phyloP scores from a whole-genome alignment of 176 grass and related monocot genomes.

The Carex scoparia region DNA sequence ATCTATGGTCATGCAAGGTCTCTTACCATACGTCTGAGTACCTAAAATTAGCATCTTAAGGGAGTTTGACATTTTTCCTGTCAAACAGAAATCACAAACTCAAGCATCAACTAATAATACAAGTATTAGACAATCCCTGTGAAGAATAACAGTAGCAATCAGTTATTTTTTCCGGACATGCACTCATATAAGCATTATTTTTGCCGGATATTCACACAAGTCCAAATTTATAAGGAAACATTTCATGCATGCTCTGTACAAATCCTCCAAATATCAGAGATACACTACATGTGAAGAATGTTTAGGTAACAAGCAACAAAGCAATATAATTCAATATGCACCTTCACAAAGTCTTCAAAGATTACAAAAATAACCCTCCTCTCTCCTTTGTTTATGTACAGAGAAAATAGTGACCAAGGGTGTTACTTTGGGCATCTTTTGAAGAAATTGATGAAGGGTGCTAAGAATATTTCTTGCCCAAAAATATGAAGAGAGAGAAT shows the following conservation, averaged over 20 bases:
- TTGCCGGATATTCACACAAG: background rate
- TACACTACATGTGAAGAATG: background rate
- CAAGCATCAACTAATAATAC: background rate
- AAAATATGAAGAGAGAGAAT: background rate
- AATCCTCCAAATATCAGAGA: background rate
- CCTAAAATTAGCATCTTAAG: slow-evolving; percentile 63
- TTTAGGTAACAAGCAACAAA: slow-evolving; percentile 3
- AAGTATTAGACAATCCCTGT: slow-evolving; percentile 1
- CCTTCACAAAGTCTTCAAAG: background rate
- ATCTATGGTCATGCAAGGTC: slow-evolving; percentile 70
- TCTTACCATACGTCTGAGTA: slow-evolving; percentile 57
- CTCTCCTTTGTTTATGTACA: background rate
- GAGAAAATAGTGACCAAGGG: too few relatives aligned
- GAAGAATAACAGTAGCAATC: background rate
- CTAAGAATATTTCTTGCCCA: background rate
- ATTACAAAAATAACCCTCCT: background rate
- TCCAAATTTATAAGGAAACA: background rate
- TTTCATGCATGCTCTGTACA: background rate
- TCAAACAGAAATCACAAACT: slow-evolving; percentile 10
- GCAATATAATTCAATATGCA: background rate
- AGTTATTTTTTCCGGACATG: background rate
- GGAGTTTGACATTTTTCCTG: slow-evolving; percentile 33
- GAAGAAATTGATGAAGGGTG: background rate
- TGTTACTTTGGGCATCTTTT: background rate
- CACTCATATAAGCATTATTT: background rate